Percentiles rank a stretch among this genome's conserved stretches.
Conservation (phyloP, 257 asterid genomes). For the Rehmannia glutinosa region DNA sequence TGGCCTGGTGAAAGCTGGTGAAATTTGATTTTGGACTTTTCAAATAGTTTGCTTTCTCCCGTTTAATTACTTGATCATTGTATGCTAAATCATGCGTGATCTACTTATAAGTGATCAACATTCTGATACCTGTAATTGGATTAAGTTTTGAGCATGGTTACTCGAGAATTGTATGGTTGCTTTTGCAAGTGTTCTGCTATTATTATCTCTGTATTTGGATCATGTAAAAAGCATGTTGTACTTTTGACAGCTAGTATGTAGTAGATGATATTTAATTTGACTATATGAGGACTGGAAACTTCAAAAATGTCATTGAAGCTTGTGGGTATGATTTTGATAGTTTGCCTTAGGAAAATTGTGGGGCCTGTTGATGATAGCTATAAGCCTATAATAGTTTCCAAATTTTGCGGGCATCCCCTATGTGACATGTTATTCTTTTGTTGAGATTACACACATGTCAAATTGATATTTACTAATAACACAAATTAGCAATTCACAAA, state of each 20-base stretch:
- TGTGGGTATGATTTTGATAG: background rate
- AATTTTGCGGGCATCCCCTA: slow-evolving; percentile 6
- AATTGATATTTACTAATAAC: background rate
- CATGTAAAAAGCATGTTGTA: background rate
- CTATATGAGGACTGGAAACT: background rate
- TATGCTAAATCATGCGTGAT: slow-evolving; percentile 16
- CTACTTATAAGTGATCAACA: slow-evolving; percentile 13
- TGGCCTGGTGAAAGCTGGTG: slow-evolving; percentile 8
- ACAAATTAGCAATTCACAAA: slow-evolving; percentile 8
- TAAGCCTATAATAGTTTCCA: slow-evolving; percentile 4
- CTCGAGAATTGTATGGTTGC: background rate
- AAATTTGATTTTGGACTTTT: slow-evolving; percentile 5
- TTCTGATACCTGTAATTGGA: background rate
- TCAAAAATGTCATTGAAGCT: background rate
- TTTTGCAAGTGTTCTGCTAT: background rate
- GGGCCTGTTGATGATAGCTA: background rate
- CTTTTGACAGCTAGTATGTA: background rate
- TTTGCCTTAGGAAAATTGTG: slow-evolving; percentile 4
- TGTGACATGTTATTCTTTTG: background rate
- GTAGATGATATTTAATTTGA: background rate
- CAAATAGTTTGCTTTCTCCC: slow-evolving; percentile 1
- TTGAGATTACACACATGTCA: slow-evolving; percentile 3
- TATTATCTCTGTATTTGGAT: background rate
- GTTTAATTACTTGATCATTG: background rate
- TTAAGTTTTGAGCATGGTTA: background rate